A percentile compares a stretch with the other conserved stretches of the same genome.
Conservation (phyloP, 768 basidiomycete species). For the Pulveroboletus sp. region DNA sequence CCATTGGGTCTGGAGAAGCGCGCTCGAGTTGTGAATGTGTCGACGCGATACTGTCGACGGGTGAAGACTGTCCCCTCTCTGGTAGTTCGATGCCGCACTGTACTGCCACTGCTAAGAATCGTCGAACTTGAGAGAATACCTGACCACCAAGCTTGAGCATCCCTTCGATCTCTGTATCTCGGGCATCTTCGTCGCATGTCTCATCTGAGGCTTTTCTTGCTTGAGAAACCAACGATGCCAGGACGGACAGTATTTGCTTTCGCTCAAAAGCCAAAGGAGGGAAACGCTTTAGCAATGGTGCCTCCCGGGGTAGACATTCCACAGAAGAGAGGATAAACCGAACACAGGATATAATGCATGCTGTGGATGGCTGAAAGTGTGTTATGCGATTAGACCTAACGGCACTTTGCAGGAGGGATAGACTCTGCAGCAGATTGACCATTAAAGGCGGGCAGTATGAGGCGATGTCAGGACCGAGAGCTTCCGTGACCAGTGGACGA, state of each 20-base stretch:
- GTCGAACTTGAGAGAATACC: slow-evolving; percentile 76
- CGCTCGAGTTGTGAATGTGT: slow-evolving; percentile 15
- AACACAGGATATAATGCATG: slow-evolving; percentile 92
- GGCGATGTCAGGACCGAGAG: slow-evolving; percentile 49
- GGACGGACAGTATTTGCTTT: slow-evolving; percentile 74
- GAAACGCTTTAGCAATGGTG: slow-evolving; percentile 63
- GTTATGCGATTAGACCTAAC: slow-evolving; percentile 71
- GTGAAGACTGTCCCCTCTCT: slow-evolving; percentile 39
- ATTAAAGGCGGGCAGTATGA: slow-evolving; percentile 78
- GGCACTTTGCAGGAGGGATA: slow-evolving; percentile 83
- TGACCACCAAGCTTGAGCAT: slow-evolving; percentile 83
- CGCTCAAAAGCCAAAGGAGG: slow-evolving; percentile 73
- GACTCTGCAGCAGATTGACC: slow-evolving; percentile 78
- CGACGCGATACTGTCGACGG: slow-evolving; percentile 17
- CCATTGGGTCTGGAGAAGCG: slow-evolving; percentile 15
- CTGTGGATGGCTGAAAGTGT: slow-evolving; percentile 93
- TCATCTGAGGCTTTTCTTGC: slow-evolving; percentile 61
- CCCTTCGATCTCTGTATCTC: slow-evolving; percentile 57
- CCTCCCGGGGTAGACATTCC: slow-evolving; percentile 82
- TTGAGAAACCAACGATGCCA: slow-evolving; percentile 81
- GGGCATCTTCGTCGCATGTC: slow-evolving; percentile 43
- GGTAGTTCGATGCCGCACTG: slow-evolving; percentile 75
- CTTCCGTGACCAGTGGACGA: slow-evolving; percentile 43
- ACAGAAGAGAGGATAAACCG: slow-evolving; percentile 81
- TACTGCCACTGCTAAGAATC: slow-evolving; percentile 73